A percentile compares a stretch with the other conserved stretches of the same genome.
Conservation (phyloP, 352 stramenopile genomes). For the Elongisporangium senticosum region DNA sequence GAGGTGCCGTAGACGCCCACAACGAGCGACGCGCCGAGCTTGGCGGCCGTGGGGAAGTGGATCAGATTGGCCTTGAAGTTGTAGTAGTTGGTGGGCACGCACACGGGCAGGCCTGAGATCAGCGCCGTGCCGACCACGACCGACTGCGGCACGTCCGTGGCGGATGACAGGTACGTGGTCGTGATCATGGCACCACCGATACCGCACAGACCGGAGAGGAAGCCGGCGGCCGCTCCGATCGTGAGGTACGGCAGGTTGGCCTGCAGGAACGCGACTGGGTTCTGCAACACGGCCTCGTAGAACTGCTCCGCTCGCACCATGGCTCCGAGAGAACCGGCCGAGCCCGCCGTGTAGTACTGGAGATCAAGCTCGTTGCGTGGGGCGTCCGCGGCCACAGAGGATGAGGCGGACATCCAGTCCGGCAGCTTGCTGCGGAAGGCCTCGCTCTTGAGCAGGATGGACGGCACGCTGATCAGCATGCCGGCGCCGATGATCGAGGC, state of each 20-base stretch:
- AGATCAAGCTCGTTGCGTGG: background rate
- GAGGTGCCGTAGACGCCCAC: constrained; percentile 16
- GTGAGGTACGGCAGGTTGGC: constrained; percentile 16
- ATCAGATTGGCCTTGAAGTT: constrained; percentile 16
- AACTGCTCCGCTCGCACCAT: background rate
- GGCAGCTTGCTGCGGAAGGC: constrained; percentile 4
- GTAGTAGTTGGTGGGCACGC: constrained; percentile 16
- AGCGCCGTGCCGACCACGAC: constrained; percentile 20
- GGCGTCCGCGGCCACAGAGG: background rate
- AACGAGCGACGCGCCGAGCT: constrained; percentile 17
- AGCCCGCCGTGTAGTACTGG: background rate
- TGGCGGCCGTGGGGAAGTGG: constrained; percentile 19
- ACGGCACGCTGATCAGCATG: constrained; percentile 21
- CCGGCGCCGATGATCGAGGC: constrained; percentile 13
- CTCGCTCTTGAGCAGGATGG: constrained; percentile 19
- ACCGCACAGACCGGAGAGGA: constrained; percentile 22
- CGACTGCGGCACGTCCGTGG: constrained; percentile 21
- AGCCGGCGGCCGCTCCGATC: constrained; percentile 16
- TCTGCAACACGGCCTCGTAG: background rate
- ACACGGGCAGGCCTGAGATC: constrained; percentile 18
- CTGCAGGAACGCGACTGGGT: constrained; percentile 8
- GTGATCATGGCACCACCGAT: constrained; percentile 23
- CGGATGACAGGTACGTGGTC: constrained; percentile 21
- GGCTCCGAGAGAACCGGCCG: background rate
- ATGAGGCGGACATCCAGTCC: background rate